Base-by-base conservation (phyloP, 1,284 basidiomycete genomes). In the Cryptococcus neoformans region DNA sequence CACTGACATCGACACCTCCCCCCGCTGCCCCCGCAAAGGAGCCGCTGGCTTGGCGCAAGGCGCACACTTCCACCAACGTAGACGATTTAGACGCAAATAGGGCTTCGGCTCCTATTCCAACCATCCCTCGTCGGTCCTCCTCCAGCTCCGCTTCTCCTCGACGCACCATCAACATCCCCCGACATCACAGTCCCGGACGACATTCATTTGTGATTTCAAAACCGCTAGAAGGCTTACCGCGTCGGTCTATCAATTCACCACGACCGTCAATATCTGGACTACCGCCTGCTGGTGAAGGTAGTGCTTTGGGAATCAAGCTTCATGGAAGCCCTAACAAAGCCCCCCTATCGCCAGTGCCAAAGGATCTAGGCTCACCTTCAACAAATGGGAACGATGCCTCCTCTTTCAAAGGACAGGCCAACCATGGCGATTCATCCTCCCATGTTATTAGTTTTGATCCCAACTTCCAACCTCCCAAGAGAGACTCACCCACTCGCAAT, bases 61-160 rank as follows among this genome's bases (percentile, higher is more conserved):
- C 60, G 14, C 62, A 63, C 45, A 49, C 54, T 41, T 62, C 65
- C 0, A 52, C 58, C n/a, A 63, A 68, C 44, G 58, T 64, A 38
- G 66, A 68, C 38, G 54, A 68, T 49, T 55, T 63, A 45, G 56
- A 64, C 21, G 49, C 53, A n/a, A 59, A 65, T 37, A 59, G 61
- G 2, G 57, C 58, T 38, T 39, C 44, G 14, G 52, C 60, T 7
- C 60, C 70, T 2, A 69, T 76, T 67, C 68, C 71, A 16, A 64
- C 66, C 16, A 66, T 77, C 34, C 72, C 73, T 8, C 68, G 73
- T n/a, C 70, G 73, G 16, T 66, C 71, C 2, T 69, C 65, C 45
- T 63, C 65, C 21, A 59, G 53, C 39, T 54, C 68, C 3, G 53
- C 57, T 37, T 67, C 65, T 16, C 63, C 67, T 34, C 64, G 67